Percentiles rank a stretch among this genome's conserved stretches.
Conservation (phyloP, 23 red algal genomes). For the Gracilaria gracilis region DNA sequence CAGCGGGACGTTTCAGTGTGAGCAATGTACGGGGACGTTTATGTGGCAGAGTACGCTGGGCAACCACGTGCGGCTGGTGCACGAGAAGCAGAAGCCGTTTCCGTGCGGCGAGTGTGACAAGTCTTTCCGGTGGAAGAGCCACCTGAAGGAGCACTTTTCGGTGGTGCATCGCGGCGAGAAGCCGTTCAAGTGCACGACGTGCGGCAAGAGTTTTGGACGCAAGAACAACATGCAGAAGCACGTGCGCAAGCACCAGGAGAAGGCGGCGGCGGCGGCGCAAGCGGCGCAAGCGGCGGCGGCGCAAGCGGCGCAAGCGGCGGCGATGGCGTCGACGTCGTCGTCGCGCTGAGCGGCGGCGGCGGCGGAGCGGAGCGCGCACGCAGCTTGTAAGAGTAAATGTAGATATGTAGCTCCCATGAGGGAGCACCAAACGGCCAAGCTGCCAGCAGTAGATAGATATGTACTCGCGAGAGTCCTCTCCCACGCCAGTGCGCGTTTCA, state of each 20-base stretch:
- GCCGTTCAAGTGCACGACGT: constrained; percentile 56
- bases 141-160: constrained; percentile 56
- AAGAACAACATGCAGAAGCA: constrained; percentile 77
- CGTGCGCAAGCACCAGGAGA: constrained; percentile 46
- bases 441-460: too few relatives aligned
- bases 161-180: constrained; percentile 70
- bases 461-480: constrained; percentile 9
- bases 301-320: not conserved
- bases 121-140: constrained; percentile 69
- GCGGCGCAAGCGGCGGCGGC: not conserved
- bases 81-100: constrained; percentile 58
- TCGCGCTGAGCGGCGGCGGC: not conserved
- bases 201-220: constrained; percentile 66
- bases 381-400: not conserved
- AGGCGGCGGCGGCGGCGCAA: not conserved
- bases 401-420: too few relatives aligned
- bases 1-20: constrained; percentile 50
- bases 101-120: constrained; percentile 38
- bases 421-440: too few relatives aligned
- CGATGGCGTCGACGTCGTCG: not conserved
- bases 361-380: not conserved
- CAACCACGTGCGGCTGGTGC: constrained; percentile 69
- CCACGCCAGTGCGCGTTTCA: not conserved
- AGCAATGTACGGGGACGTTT: constrained; percentile 45
- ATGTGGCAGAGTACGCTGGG: constrained; percentile 70